Evolutionary conservation across 1,284 basidiomycete genomes (phyloP).

Genomic region (Leccinum fuscescens): DNA sequence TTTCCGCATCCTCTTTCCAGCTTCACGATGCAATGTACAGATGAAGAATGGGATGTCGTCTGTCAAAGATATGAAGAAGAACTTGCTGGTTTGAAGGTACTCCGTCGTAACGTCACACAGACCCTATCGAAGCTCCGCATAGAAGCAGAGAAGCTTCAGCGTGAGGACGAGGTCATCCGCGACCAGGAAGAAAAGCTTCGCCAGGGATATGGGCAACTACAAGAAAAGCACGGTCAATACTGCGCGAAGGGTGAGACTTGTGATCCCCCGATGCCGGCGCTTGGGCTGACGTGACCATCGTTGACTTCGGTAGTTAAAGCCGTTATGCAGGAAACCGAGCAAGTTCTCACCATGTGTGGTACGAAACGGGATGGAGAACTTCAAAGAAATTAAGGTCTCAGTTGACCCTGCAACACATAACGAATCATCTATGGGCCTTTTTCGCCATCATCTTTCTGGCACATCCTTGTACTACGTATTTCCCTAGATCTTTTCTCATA

Average conservation of each 20-base stretch:
- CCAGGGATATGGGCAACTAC: conserved; percentile 51
- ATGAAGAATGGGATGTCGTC: conserved; percentile 55
- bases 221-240: conserved; percentile 55
- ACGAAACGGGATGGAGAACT: conserved; percentile 40
- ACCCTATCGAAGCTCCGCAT: conserved; percentile 51
- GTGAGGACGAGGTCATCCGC: conserved; percentile 52
- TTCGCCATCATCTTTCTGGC: not conserved
- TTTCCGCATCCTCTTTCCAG: not conserved
- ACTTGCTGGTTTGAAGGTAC: conserved; percentile 51
- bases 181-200: conserved; percentile 53
- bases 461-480: not conserved
- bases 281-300: conserved; percentile 13
- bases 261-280: not conserved
- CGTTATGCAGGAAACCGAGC: conserved; percentile 57
- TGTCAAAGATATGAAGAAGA: conserved; percentile 57
- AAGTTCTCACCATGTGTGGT: conserved; percentile 45
- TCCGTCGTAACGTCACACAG: conserved; percentile 54
- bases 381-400: conserved; percentile 1
- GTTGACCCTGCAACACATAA: not conserved
- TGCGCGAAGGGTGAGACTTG: conserved; percentile 50
- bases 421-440: not conserved
- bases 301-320: conserved; percentile 45
- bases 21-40: conserved; percentile 29
- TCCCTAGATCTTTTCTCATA: not conserved
- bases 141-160: conserved; percentile 57